Conservation (phyloP, 441 rosid genomes). For the California macrophylla region DNA sequence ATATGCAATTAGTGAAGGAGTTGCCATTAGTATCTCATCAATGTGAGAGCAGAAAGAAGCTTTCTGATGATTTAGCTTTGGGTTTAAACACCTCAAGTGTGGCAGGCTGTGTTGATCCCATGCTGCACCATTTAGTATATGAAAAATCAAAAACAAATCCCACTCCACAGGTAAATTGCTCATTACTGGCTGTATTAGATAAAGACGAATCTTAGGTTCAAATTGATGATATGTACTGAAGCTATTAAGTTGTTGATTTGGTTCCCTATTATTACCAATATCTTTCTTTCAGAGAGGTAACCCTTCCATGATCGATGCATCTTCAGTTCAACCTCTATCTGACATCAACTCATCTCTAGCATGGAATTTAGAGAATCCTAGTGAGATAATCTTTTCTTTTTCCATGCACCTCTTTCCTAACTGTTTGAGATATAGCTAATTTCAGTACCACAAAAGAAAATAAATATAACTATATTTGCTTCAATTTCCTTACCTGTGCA, state of each 20-base stretch:
- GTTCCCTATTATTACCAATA: conserved; percentile 5
- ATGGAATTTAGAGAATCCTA: conserved; percentile 19
- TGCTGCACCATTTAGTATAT: conserved; percentile 19
- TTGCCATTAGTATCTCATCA: conserved; percentile 4
- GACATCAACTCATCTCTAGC: conserved; percentile 21
- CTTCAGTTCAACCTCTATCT: conserved; percentile 24
- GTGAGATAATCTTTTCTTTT: conserved; percentile 20
- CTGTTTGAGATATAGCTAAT: conserved; percentile 1
- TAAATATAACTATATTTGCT: not conserved
- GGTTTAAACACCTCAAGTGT: conserved; percentile 11
- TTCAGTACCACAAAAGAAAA: not conserved
- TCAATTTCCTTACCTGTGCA: conserved; percentile 13
- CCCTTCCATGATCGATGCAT: conserved; percentile 12
- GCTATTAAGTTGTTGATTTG: not conserved
- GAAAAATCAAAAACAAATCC: conserved; percentile 19
- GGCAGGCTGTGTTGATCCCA: conserved; percentile 16
- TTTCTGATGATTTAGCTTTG: conserved; percentile 15
- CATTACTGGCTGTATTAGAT: not conserved
- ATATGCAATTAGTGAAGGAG: conserved; percentile 2
- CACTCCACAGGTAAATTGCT: conserved; percentile 27
- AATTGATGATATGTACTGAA: not conserved
- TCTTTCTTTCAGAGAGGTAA: conserved; percentile 22
- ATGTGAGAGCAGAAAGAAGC: conserved; percentile 3
- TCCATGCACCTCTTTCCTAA: conserved; percentile 7
- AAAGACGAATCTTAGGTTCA: conserved; percentile 10